phyloP scores from a whole-genome alignment of 2,329 filamentous ascomycete genomes.

The Sporothrix curviconia region DNA sequence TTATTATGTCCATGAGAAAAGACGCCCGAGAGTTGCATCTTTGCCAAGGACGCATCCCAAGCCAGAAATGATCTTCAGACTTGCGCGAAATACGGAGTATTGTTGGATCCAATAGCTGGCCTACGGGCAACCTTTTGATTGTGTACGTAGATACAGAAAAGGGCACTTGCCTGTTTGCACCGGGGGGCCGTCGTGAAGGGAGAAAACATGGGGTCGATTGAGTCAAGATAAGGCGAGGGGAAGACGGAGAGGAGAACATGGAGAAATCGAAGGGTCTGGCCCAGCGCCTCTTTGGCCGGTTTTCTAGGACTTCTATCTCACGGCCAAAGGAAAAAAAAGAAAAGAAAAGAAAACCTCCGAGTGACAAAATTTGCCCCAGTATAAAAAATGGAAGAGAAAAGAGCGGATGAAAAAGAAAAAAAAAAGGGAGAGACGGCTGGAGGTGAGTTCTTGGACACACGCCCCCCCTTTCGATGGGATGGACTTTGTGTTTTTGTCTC shows the following conservation, averaged over 20 bases:
- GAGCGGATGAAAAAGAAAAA: not conserved
- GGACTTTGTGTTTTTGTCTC: not conserved
- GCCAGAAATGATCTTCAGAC: too few species aligned
- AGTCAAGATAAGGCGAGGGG: not conserved
- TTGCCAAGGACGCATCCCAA: too few species aligned
- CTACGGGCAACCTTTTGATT: not conserved
- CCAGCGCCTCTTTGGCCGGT: not conserved
- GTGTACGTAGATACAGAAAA: not conserved
- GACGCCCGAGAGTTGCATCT: too few species aligned
- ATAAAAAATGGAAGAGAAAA: too few species aligned
- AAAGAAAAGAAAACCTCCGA: not conserved
- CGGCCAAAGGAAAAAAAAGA: not conserved
- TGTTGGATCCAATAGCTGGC: not conserved
- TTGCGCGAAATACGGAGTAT: not conserved
- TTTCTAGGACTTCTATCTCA: not conserved
- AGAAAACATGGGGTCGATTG: too few species aligned
- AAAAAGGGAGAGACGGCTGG: not conserved
- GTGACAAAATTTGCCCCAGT: too few species aligned
- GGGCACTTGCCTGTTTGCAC: not conserved
- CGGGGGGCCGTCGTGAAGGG: not conserved
- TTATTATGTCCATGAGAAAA: too few species aligned
- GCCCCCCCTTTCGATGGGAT: not conserved
- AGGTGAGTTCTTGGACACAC: not conserved
- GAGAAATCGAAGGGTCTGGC: too few species aligned
- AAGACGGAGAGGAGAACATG: not conserved